Evolutionary conservation across 2,329 filamentous ascomycete genomes (phyloP).

Genomic region (Raffaelea arxii): DNA sequence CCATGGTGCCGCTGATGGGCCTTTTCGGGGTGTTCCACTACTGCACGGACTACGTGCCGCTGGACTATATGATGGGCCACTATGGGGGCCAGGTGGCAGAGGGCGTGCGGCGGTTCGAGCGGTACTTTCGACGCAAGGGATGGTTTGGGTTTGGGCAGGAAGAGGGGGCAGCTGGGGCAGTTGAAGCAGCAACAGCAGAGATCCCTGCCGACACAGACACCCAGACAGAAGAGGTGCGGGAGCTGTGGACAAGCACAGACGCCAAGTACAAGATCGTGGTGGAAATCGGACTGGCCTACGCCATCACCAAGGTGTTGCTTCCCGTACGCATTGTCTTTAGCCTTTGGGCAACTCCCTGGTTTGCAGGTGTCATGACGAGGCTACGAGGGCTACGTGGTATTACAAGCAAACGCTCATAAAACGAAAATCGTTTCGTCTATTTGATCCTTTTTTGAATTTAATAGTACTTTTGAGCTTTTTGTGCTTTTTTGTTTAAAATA

Average conservation of each 20-base stretch:
- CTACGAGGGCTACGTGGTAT: slow-evolving; percentile 13
- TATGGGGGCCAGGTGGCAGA: slow-evolving; percentile 44
- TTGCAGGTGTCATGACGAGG: slow-evolving; percentile 57
- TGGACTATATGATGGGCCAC: slow-evolving; percentile 37
- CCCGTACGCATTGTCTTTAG: slow-evolving; percentile 68
- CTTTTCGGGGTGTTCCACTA: slow-evolving; percentile 75
- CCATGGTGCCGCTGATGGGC: slow-evolving; percentile 66
- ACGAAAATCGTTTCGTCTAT: too few species aligned
- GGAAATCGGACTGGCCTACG: slow-evolving; percentile 79
- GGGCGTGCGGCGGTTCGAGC: slow-evolving; percentile 64
- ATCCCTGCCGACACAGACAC: slow-evolving; percentile 14
- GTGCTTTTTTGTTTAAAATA: too few species aligned
- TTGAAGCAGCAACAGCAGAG: neutral
- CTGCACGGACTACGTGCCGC: slow-evolving; percentile 56
- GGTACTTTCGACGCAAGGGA: slow-evolving; percentile 67
- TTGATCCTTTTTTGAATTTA: neutral
- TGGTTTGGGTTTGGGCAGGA: slow-evolving; percentile 59
- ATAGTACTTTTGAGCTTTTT: too few species aligned
- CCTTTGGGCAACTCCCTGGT: slow-evolving; percentile 87
- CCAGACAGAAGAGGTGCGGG: slow-evolving; percentile 21
- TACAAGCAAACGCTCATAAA: too few species aligned
- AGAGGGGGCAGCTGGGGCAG: slow-evolving; percentile 22
- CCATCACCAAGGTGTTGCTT: slow-evolving; percentile 76
- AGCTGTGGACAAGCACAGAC: slow-evolving; percentile 29
- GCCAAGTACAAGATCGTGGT: slow-evolving; percentile 47